phyloP scores from a whole-genome alignment of 2,329 filamentous ascomycete genomes.

The Colletotrichum graminicola region DNA sequence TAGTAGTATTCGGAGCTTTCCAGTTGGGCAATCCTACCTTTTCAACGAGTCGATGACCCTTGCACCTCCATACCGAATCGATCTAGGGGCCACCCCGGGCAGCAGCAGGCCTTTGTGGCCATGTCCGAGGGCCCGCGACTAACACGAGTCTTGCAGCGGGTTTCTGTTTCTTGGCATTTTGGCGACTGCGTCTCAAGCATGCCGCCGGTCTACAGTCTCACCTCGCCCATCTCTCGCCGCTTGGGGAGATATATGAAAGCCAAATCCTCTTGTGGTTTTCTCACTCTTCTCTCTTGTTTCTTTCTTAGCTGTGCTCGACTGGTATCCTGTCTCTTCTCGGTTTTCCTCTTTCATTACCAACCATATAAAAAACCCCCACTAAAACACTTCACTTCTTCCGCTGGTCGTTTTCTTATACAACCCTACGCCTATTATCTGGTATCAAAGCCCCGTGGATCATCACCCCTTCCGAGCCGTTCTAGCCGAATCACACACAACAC shows the following conservation, averaged over 20 bases:
- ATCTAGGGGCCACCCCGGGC: constrained; percentile 33
- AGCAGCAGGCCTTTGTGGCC: constrained; percentile 23
- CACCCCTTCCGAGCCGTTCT: constrained; percentile 6
- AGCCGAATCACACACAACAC: constrained; percentile 30
- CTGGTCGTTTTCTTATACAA: constrained; percentile 39
- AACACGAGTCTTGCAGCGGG: constrained; percentile 32
- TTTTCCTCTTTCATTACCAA: constrained; percentile 21
- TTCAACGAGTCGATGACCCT: constrained; percentile 20
- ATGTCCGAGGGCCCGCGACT: constrained; percentile 34
- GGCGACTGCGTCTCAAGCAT: constrained; percentile 37
- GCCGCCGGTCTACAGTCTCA: constrained; percentile 28
- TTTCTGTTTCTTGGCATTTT: constrained; percentile 38
- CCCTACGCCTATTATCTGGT: constrained; percentile 37
- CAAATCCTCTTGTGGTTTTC: constrained; percentile 22
- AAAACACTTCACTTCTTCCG: constrained; percentile 36
- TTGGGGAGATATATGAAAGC: constrained; percentile 41
- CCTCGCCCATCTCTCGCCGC: constrained; percentile 36
- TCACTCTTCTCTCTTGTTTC: not conserved
- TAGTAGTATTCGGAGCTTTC: constrained; percentile 36
- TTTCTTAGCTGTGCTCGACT: constrained; percentile 41
- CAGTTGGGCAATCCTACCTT: constrained; percentile 37
- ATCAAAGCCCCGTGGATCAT: constrained; percentile 8
- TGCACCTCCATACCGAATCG: constrained; percentile 36
- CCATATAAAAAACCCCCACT: not conserved
- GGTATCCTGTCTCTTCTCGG: constrained; percentile 33